Evolutionary conservation across 441 rosid species (phyloP), one percentile per base, ranked within the genome.

Genomic region (Kokia cookei): DNA sequence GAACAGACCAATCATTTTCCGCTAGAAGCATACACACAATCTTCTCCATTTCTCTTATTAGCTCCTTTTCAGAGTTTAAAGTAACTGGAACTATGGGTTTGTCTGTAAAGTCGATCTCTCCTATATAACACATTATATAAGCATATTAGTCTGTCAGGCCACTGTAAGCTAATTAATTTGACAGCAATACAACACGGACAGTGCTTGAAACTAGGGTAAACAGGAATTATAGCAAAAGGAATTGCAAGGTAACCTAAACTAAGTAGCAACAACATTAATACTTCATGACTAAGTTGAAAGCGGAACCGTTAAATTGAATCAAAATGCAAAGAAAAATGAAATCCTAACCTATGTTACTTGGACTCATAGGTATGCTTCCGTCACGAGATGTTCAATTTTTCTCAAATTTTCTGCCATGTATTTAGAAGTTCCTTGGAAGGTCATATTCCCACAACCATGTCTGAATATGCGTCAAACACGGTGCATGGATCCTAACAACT

Each of bases 1-100:
- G 97, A 71, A 91, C 63, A 48, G 99, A 86, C 98, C 99, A 95
- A 77, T 95, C 99, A 80, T 91, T 95, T 58, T 95, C 96, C 2
- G 95, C 96, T 77, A 83, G 89, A 65, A 95, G 96, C 47, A 85
- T 90, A 43, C 84, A 78, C 54, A 88, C 84, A 77, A 95, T 78
- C 88, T 93, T 95, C 83, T 93, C 99, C 83, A 91, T 79, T 79
- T 93, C 99, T 83, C 96, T 83, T 76, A 86, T 86, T 74, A 95
- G 89, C 81, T 92, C 98, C 84, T 90, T 93, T 77, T 96, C 99
- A 63, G 98, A 92, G 80, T 90, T 89, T 70, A 93, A 88, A 64
- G 84, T 91, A 76, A 91, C 80, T 59, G 97, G 93, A 70, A 90
- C 98, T 55, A 87, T 71, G 27, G 87, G 90, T 80, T 91, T 90